A percentile compares a stretch with the other conserved stretches of the same genome.
phyloP scores from a whole-genome alignment of 192 early-diverging fungal genomes.

The Gaertneriomyces sp. region DNA sequence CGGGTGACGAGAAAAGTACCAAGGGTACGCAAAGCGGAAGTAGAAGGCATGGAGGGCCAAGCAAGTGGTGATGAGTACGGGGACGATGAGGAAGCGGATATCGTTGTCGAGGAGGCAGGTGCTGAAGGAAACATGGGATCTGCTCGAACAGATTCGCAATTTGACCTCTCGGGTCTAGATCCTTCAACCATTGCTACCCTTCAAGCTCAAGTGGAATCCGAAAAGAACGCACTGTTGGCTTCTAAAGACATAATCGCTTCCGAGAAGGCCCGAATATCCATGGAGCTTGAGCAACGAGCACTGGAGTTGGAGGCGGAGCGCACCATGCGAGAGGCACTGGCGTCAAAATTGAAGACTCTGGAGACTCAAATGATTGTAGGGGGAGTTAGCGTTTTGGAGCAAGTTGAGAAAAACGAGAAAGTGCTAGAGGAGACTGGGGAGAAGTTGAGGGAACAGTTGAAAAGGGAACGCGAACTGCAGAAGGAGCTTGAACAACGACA shows the following conservation, averaged over 20 bases:
- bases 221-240: constrained; percentile 45
- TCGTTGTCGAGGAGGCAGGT: background rate
- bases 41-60: background rate
- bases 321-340: constrained; percentile 42
- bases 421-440: constrained; percentile 42
- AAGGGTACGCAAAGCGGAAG: constrained; percentile 25
- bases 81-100: constrained; percentile 27
- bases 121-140: background rate
- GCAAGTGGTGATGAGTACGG: constrained; percentile 8
- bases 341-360: constrained; percentile 41
- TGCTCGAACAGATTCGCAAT: background rate
- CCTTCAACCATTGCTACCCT: constrained; percentile 48
- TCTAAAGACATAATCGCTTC: constrained; percentile 58
- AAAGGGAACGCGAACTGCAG: constrained; percentile 47
- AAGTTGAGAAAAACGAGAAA: constrained; percentile 50
- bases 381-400: constrained; percentile 51
- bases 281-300: constrained; percentile 50
- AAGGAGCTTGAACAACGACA: constrained; percentile 48
- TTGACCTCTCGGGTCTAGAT: constrained; percentile 44
- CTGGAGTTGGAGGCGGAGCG: constrained; percentile 50
- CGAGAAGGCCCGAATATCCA: constrained; percentile 51
- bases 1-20: constrained; percentile 48
- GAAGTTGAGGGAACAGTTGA: constrained; percentile 43
- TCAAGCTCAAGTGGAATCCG: constrained; percentile 56
- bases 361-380: constrained; percentile 60